Evolutionary conservation across 768 basidiomycete species (phyloP).

Genomic region (Glaciozyma antarctica): DNA sequence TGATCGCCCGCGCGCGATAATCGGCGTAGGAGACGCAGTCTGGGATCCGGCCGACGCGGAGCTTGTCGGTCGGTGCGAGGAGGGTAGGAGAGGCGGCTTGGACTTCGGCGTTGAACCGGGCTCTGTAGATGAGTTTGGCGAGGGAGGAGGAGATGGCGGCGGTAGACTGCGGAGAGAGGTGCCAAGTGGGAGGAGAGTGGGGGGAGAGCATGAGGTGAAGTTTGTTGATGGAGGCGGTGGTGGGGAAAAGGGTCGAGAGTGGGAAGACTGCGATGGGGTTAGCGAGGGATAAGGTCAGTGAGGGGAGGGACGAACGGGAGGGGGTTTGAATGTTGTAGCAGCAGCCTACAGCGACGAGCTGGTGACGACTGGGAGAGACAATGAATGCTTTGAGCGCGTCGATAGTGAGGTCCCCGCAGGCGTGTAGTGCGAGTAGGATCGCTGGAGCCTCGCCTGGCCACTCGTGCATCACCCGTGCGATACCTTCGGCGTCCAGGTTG

Average conservation of each 20-base stretch:
- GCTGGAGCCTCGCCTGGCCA: slow-evolving; percentile 17
- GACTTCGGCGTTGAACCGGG: slow-evolving; percentile 19
- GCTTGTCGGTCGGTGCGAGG: background rate
- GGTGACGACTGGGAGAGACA: background rate
- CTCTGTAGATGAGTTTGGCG: slow-evolving; percentile 20
- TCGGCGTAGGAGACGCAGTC: slow-evolving; percentile 4
- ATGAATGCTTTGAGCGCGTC: slow-evolving; percentile 18
- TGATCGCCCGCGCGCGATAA: slow-evolving; percentile 10
- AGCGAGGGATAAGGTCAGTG: slow-evolving; percentile 1
- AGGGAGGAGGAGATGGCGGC: slow-evolving; percentile 5
- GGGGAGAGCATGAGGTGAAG: slow-evolving; percentile 24
- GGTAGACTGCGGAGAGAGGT: background rate
- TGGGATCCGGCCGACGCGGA: slow-evolving; percentile 14
- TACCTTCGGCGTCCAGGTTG: slow-evolving; percentile 13
- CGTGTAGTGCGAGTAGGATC: slow-evolving; percentile 23
- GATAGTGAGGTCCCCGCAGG: slow-evolving; percentile 26
- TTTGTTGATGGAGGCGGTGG: background rate
- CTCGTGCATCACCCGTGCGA: background rate
- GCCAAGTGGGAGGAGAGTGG: slow-evolving; percentile 22
- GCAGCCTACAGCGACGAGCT: slow-evolving; percentile 20
- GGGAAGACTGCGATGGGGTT: too few relatives aligned
- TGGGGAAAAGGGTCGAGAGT: background rate
- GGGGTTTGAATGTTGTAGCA: slow-evolving; percentile 28
- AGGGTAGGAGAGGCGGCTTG: background rate
- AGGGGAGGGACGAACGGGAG: background rate